Evolutionary conservation across 345 rosid genomes (phyloP).

Genomic region (Conringia planisiliqua): DNA sequence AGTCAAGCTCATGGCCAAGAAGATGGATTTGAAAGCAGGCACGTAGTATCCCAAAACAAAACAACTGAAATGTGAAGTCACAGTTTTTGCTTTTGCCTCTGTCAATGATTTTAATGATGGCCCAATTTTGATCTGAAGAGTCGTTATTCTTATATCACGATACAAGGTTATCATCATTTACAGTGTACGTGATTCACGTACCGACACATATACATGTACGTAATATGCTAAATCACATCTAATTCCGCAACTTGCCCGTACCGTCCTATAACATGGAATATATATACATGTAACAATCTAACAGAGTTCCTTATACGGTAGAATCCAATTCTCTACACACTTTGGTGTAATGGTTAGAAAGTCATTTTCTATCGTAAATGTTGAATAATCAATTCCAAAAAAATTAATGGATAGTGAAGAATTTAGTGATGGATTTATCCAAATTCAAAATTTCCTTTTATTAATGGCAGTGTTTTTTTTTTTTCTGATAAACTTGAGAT

Average conservation of each 20-base stretch:
- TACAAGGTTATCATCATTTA: constrained; percentile 20
- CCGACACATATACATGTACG: constrained; percentile 17
- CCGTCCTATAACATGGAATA: constrained; percentile 26
- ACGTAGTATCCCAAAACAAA: not conserved
- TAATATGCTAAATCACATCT: constrained; percentile 15
- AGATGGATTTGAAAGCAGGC: constrained; percentile 8
- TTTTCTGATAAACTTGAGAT: not conserved
- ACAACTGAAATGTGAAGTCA: not conserved
- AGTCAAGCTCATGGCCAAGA: constrained; percentile 19
- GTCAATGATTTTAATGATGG: not conserved
- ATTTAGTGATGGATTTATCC: not conserved
- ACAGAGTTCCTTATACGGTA: not conserved
- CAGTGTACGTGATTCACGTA: constrained; percentile 7
- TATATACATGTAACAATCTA: constrained; percentile 9
- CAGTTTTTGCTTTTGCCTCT: not conserved
- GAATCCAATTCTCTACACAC: constrained; percentile 23
- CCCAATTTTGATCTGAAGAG: constrained; percentile 22
- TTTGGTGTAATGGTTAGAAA: not conserved
- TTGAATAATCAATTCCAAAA: not conserved
- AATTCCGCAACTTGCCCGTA: constrained; percentile 21
- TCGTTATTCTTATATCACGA: constrained; percentile 12
- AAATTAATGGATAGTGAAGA: not conserved
- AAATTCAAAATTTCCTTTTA: not conserved
- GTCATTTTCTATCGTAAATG: not conserved
- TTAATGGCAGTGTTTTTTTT: too few relatives aligned